Evolutionary conservation across 2,329 filamentous ascomycete genomes (phyloP).

Genomic region (Albifimbria verrucaria): DNA sequence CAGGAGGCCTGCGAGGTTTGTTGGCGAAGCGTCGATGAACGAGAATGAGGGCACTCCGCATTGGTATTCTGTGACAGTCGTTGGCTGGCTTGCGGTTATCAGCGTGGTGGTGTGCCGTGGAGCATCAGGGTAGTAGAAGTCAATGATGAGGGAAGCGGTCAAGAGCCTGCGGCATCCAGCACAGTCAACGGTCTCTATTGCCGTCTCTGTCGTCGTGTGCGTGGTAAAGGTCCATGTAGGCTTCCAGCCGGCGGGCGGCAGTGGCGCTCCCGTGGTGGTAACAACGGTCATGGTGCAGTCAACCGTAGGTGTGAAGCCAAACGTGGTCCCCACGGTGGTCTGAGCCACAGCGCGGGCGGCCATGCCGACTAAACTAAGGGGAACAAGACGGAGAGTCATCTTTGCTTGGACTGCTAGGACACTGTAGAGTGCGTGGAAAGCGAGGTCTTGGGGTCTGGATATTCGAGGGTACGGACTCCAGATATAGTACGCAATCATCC

Average conservation of each 20-base stretch:
- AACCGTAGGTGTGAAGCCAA: not conserved
- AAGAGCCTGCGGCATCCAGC: not conserved
- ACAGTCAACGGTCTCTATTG: not conserved
- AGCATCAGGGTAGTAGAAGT: not conserved
- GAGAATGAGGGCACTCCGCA: not conserved
- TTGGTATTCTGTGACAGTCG: not conserved
- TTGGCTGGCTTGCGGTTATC: not conserved
- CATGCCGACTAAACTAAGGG: not conserved
- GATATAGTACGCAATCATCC: too few relatives aligned
- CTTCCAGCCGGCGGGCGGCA: not conserved
- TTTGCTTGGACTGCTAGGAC: not conserved
- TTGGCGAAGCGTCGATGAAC: not conserved
- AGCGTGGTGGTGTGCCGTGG: not conserved
- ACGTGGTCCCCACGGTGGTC: not conserved
- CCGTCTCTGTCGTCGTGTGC: not conserved
- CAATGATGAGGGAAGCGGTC: not conserved
- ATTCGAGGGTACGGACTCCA: too few relatives aligned
- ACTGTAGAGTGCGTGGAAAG: not conserved
- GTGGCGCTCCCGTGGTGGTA: not conserved
- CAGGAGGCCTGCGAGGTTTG: not conserved
- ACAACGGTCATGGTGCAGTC: constrained; percentile 11
- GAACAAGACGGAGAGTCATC: not conserved
- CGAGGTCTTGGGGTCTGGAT: not conserved
- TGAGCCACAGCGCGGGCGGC: not conserved
- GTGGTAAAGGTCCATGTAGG: not conserved